phyloP scores from a whole-genome alignment of 768 basidiomycete species.

The Lactarius vividus region DNA sequence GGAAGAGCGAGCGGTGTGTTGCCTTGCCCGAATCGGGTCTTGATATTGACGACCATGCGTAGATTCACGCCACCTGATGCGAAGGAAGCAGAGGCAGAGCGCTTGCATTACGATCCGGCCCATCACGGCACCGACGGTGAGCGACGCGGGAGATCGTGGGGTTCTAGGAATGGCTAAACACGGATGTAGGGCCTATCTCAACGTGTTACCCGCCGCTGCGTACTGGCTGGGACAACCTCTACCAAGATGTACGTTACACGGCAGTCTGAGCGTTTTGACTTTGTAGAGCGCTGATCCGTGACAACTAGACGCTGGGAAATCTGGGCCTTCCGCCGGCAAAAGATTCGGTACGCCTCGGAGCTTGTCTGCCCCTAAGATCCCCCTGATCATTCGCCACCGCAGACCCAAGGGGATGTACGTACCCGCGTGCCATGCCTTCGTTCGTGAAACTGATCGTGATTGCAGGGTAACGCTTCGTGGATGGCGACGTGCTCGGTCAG shows the following conservation, averaged over 20 bases:
- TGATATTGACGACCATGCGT: background rate
- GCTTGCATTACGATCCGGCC: conserved; percentile 11
- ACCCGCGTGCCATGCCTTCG: background rate
- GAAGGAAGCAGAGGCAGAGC: conserved; percentile 7
- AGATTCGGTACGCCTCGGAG: conserved; percentile 10
- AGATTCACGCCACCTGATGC: conserved; percentile 15
- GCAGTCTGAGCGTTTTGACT: too few relatives aligned
- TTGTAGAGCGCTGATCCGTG: background rate
- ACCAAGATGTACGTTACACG: conserved; percentile 12
- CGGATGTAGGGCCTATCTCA: conserved; percentile 7
- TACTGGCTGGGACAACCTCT: conserved; percentile 20
- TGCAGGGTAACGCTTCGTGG: conserved; percentile 18
- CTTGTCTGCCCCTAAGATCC: background rate
- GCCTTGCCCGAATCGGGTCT: too few relatives aligned
- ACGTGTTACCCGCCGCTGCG: conserved; percentile 9
- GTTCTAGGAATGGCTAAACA: background rate
- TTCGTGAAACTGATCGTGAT: background rate
- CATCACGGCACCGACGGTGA: conserved; percentile 20
- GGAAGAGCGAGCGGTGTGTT: conserved; percentile 24
- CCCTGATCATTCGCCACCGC: background rate
- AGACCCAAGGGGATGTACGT: conserved; percentile 16
- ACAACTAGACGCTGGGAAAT: conserved; percentile 13
- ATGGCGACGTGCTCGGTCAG: conserved; percentile 21
- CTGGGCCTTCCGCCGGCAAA: conserved; percentile 12
- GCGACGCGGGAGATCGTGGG: background rate